Evolutionary conservation across 495 filamentous ascomycete species (phyloP).

Genomic region (Daldinia decipiens): DNA sequence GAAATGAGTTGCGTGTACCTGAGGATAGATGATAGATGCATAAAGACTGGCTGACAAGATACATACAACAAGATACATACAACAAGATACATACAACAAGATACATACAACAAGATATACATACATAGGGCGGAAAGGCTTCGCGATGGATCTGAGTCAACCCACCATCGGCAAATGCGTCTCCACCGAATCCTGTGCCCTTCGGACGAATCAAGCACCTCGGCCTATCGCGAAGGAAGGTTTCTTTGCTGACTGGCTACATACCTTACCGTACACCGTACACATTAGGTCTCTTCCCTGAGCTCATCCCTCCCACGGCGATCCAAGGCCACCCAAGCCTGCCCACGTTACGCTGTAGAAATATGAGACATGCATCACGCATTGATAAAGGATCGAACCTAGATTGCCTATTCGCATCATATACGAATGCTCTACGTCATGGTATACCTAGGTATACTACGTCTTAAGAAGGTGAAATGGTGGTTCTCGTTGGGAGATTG

Average conservation of each 20-base stretch:
- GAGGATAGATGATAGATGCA: conserved; percentile 7
- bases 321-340: conserved; percentile 19
- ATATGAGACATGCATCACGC: conserved; percentile 39
- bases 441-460: neutral
- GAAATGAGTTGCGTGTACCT: conserved; percentile 25
- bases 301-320: conserved; percentile 21
- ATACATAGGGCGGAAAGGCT: conserved; percentile 37
- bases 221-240: conserved; percentile 1
- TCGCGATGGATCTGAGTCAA: conserved; percentile 45
- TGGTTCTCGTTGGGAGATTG: conserved; percentile 2
- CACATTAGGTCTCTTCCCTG: conserved; percentile 14
- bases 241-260: conserved; percentile 31
- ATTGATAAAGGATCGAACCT: conserved; percentile 34
- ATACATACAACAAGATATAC: no score
- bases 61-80: no score
- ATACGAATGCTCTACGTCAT: conserved; percentile 26
- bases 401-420: conserved; percentile 3
- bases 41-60: conserved; percentile 31
- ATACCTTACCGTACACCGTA: conserved; percentile 19
- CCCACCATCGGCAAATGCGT: conserved; percentile 46
- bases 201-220: conserved; percentile 32
- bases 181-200: conserved; percentile 33
- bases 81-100: no score
- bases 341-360: conserved; percentile 10
- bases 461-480: neutral